These are phyloP conservation scores for Exophiala sp. DNA, from an alignment of 2,329 filamentous ascomycete genomes.

Conservation along the genomic window DNA sequence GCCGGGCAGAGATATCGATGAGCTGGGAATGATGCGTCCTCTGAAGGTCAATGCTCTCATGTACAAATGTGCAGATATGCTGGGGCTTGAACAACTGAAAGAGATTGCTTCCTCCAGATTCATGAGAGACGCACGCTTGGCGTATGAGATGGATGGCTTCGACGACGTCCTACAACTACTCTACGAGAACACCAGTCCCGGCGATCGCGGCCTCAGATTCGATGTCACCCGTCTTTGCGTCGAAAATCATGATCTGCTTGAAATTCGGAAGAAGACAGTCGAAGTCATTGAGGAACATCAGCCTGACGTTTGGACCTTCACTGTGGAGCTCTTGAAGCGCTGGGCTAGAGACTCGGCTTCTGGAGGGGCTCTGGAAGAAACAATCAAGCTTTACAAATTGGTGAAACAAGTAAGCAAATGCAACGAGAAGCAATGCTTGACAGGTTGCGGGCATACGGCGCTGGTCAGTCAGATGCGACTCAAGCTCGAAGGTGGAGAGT, in stretches of 20 bases:
- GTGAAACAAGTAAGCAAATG: background rate
- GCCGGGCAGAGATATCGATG: background rate
- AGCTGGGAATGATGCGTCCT: background rate
- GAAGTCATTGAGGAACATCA: slow-evolving; percentile 9
- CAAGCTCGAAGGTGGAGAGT: too few species aligned
- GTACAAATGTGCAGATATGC: slow-evolving; percentile 11
- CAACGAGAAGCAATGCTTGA: too few species aligned
- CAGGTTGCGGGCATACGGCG: too few species aligned
- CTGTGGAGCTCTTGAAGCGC: background rate
- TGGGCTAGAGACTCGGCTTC: too few species aligned
- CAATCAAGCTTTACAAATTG: background rate
- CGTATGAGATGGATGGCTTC: slow-evolving; percentile 4
- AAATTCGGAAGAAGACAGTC: background rate
- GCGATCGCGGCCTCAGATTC: slow-evolving; percentile 5
- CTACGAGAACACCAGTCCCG: slow-evolving; percentile 4
- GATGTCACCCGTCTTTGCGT: slow-evolving; percentile 4
- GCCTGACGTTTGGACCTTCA: slow-evolving; percentile 1
- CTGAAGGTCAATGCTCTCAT: slow-evolving; percentile 6
- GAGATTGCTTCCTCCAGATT: background rate
- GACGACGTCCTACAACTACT: background rate
- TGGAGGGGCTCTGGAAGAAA: too few species aligned
- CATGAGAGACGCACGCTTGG: background rate
- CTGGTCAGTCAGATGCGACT: too few species aligned
- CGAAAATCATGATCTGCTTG: background rate
- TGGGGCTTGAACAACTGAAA: slow-evolving; percentile 4